These are phyloP conservation scores for Psilocybe mexicana DNA, from an alignment of 1,284 basidiomycete species.

Conservation along the genomic window DNA sequence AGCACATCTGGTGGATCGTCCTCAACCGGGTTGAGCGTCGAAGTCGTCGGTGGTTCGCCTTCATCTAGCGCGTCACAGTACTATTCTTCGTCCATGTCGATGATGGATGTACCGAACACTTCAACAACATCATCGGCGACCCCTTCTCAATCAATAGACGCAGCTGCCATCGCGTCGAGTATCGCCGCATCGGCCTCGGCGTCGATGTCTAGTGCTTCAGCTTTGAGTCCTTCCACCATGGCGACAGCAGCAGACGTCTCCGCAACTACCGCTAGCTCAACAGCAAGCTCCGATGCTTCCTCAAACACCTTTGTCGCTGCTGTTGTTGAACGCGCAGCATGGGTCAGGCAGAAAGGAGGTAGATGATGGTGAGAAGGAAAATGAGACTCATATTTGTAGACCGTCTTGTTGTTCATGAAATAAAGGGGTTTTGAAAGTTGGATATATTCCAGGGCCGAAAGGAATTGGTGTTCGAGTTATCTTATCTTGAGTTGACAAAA, in stretches of 20 bases:
- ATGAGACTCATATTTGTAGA: background rate
- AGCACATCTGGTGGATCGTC: constrained; percentile 13
- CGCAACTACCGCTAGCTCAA: constrained; percentile 16
- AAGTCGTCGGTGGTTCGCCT: constrained; percentile 27
- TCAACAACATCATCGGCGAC: constrained; percentile 16
- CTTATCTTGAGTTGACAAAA: too few relatives aligned
- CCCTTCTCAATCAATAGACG: constrained; percentile 25
- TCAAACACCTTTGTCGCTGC: constrained; percentile 19
- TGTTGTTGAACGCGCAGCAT: constrained; percentile 11
- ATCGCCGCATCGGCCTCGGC: constrained; percentile 24
- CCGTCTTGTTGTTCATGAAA: background rate
- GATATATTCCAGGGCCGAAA: background rate
- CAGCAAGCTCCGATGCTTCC: constrained; percentile 5
- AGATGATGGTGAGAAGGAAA: background rate
- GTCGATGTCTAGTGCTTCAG: constrained; percentile 16
- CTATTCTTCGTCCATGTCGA: constrained; percentile 1
- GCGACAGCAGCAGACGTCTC: constrained; percentile 5
- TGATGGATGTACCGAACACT: constrained; percentile 7
- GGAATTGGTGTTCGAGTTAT: too few relatives aligned
- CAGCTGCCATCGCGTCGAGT: constrained; percentile 27
- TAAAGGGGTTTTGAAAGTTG: background rate
- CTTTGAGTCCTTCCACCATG: constrained; percentile 18
- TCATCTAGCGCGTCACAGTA: constrained; percentile 12
- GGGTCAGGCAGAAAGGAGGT: background rate
- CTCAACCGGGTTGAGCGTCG: constrained; percentile 27